Evolutionary conservation across 495 filamentous ascomycete species (phyloP), one percentile per base, ranked within the genome.

Genomic region (Talaromyces stipitatus): DNA sequence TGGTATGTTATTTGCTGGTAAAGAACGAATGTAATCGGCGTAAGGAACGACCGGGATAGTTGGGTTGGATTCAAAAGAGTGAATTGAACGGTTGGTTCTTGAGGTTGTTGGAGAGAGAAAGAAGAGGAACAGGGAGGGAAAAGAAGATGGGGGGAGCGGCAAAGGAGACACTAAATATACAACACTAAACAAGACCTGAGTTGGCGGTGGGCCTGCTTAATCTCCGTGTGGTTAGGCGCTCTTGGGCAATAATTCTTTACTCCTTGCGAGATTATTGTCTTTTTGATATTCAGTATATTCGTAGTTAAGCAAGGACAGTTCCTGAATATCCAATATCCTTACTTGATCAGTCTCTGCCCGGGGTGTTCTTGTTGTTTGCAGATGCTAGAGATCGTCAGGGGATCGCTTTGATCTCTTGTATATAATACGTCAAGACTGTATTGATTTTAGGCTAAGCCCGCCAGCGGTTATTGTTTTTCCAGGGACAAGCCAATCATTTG

Each of bases 11-110:
- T 16, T 41, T 16, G 36, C 16, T 3, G 12, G 50, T 56, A 61
- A 50, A 66, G 78, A 81, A 76, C 45, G 78, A 81, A 73, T 78
- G 78, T 74, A 80, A 68, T 80, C 74, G 76, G 78, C 69, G 54
- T 64, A 57, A 52, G 68, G 67, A 62, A 45, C 28, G 48, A 58
- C 33, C 61, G 67, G 68, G 69, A 70, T 65, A 62, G 57, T 51
- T 62, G 62, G 47, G 32, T 51, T 28, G n/a, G 38, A 30, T 28
- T 51, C 22, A 51, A 51, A 51, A 51, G 48, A 51, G 48, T 38
- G 23, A 36, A 54, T 56, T n/a, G 46, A 58, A 54, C 29, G 50
- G 27, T 12, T 58, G 29, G 36, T 56, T 55, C 33, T 43, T 58
- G 54, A 57, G 55, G 36, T 43, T 58, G 58, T 54, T 62, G 41